These are phyloP conservation scores for Eimeria acervulina DNA, from an alignment of 169 alveolate genomes.

Conservation along the genomic window DNA sequence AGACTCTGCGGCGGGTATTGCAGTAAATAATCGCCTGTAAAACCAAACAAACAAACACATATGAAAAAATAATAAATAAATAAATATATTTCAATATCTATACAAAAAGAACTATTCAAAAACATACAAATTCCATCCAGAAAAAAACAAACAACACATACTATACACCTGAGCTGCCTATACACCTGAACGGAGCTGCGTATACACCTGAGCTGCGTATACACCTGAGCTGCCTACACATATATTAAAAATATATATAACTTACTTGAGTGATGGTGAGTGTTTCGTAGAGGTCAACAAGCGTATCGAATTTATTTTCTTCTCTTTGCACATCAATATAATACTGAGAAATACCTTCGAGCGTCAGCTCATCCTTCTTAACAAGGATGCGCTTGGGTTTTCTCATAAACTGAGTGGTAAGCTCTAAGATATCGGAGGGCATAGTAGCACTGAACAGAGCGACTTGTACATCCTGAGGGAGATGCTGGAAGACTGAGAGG, in stretches of 20 bases:
- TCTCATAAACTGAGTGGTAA: slow-evolving; percentile 98
- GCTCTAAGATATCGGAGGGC: slow-evolving; percentile 98
- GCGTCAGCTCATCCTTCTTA: slow-evolving; percentile 98
- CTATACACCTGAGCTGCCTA: neutral
- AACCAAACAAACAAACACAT: neutral
- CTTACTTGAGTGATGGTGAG: slow-evolving; percentile 95
- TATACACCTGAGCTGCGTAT: too few species aligned
- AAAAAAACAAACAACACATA: neutral
- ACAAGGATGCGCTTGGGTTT: slow-evolving; percentile 98
- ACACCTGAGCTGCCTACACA: too few species aligned
- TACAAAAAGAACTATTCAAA: too few species aligned
- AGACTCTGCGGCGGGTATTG: slow-evolving; percentile 98
- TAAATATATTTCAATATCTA: too few species aligned
- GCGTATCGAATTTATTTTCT: slow-evolving; percentile 98
- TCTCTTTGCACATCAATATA: slow-evolving; percentile 98
- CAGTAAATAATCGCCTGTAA: slow-evolving; percentile 98
- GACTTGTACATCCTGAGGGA: slow-evolving; percentile 91
- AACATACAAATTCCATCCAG: too few species aligned
- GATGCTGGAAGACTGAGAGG: slow-evolving; percentile 88
- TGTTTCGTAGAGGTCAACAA: slow-evolving; percentile 98
- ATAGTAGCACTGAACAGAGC: slow-evolving; percentile 98
- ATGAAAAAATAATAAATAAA: neutral
- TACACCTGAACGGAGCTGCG: neutral
- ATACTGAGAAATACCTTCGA: slow-evolving; percentile 99
- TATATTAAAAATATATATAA: too few species aligned